These are phyloP conservation scores for Xylaria flabelliformis DNA, from an alignment of 495 filamentous ascomycete species.

Conservation along the genomic window DNA sequence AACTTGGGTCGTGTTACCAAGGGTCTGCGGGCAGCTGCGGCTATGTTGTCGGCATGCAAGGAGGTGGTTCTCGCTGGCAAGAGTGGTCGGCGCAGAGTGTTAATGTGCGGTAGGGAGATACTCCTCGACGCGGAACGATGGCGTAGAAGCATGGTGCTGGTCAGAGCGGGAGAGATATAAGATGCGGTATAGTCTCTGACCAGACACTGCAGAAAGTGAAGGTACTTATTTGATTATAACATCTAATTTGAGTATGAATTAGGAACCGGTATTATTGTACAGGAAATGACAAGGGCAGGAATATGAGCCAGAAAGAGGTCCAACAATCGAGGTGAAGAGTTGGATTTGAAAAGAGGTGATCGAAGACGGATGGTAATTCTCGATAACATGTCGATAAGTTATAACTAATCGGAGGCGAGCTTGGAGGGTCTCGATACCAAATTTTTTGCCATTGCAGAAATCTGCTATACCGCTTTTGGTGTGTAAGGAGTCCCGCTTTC, in stretches of 20 bases:
- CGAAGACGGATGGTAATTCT: not conserved
- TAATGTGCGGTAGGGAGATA: slow-evolving; percentile 30
- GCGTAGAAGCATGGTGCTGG: slow-evolving; percentile 36
- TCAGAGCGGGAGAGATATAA: slow-evolving; percentile 15
- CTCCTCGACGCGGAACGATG: slow-evolving; percentile 30
- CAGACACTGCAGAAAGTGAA: slow-evolving; percentile 30
- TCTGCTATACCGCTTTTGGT: not conserved
- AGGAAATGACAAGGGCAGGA: not conserved
- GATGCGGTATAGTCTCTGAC: slow-evolving; percentile 29
- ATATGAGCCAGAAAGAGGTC: not conserved
- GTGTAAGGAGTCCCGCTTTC: not conserved
- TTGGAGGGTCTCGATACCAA: slow-evolving; percentile 24
- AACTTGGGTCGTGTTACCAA: slow-evolving; percentile 35
- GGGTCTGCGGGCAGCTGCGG: slow-evolving; percentile 21
- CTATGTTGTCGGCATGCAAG: slow-evolving; percentile 15
- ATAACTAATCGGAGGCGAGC: not conserved
- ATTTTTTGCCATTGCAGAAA: slow-evolving; percentile 29
- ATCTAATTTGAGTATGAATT: slow-evolving; percentile 29
- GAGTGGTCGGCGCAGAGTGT: slow-evolving; percentile 30
- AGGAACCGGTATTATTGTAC: not conserved
- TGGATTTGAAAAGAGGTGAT: not conserved
- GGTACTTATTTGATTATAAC: slow-evolving; percentile 32
- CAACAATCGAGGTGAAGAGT: not conserved
- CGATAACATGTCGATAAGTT: slow-evolving; percentile 8
- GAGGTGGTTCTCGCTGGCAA: slow-evolving; percentile 26